A percentile compares a stretch with the other conserved stretches of the same genome.
Conservation (phyloP, 177 flowering plant species). For the Telopea speciosissima region DNA sequence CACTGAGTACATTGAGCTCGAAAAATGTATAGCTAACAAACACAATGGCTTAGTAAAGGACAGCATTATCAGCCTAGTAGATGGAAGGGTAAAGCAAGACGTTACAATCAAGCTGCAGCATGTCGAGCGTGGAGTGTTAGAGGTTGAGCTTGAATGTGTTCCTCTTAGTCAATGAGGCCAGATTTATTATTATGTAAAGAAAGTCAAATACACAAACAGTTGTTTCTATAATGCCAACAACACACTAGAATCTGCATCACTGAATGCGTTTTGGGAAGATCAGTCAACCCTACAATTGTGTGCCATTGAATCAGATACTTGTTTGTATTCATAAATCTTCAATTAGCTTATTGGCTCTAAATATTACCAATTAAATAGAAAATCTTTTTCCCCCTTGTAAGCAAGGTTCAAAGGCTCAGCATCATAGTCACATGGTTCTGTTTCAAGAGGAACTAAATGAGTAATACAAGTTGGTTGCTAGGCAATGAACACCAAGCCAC, state of each 20-base stretch:
- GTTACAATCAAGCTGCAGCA: conserved; percentile 49
- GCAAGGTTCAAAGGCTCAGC: neutral
- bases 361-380: neutral
- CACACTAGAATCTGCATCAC: neutral
- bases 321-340: neutral
- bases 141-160: conserved; percentile 34
- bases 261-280: neutral
- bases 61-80: conserved; percentile 46
- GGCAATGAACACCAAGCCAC: neutral
- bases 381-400: neutral
- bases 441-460: too few species aligned
- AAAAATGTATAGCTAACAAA: conserved; percentile 55
- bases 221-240: neutral
- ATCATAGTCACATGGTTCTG: neutral
- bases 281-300: neutral
- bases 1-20: conserved; percentile 49
- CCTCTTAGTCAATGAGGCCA: conserved; percentile 27
- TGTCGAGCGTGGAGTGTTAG: conserved; percentile 72
- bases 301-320: neutral
- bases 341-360: neutral
- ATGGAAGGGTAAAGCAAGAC: conserved; percentile 35
- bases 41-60: conserved; percentile 62
- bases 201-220: neutral
- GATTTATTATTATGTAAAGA: neutral
- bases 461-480: too few species aligned